phyloP scores from a whole-genome alignment of 148 eudicot genomes.

The Polygonum maritimum region DNA sequence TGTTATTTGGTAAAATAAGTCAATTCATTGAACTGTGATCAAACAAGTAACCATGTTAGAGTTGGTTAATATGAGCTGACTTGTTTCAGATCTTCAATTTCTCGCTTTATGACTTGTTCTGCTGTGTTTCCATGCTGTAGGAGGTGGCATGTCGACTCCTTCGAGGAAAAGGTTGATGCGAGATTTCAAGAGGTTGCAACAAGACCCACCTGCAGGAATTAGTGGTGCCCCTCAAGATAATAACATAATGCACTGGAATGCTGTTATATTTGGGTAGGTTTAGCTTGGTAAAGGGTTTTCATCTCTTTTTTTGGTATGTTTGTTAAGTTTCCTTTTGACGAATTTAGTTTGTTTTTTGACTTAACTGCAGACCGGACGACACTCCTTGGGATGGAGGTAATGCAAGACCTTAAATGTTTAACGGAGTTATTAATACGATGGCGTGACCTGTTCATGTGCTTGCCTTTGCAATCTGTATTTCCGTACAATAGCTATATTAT shows the following conservation, averaged over 20 bases:
- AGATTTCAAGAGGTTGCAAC: slow-evolving; percentile 46
- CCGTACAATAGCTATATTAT: background rate
- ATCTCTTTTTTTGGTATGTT: background rate
- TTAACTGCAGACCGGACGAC: slow-evolving; percentile 41
- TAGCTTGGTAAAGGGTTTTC: background rate
- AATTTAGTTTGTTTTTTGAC: background rate
- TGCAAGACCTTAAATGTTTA: background rate
- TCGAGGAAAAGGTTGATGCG: slow-evolving; percentile 47
- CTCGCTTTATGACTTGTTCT: background rate
- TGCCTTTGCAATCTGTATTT: background rate
- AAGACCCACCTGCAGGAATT: slow-evolving; percentile 46
- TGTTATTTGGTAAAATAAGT: background rate
- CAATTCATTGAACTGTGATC: background rate
- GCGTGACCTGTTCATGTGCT: background rate
- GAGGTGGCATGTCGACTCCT: slow-evolving; percentile 38
- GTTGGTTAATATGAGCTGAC: background rate
- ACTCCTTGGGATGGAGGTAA: slow-evolving; percentile 56
- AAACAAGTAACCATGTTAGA: background rate
- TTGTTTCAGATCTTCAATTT: background rate
- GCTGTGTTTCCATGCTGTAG: slow-evolving; percentile 6
- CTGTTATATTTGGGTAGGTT: slow-evolving; percentile 46
- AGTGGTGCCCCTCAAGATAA: slow-evolving; percentile 50
- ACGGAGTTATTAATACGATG: background rate
- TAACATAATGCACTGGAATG: slow-evolving; percentile 46
- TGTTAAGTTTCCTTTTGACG: slow-evolving; percentile 7